Conservation (phyloP, 768 basidiomycete genomes). For the Asterophora lycoperdoides region DNA sequence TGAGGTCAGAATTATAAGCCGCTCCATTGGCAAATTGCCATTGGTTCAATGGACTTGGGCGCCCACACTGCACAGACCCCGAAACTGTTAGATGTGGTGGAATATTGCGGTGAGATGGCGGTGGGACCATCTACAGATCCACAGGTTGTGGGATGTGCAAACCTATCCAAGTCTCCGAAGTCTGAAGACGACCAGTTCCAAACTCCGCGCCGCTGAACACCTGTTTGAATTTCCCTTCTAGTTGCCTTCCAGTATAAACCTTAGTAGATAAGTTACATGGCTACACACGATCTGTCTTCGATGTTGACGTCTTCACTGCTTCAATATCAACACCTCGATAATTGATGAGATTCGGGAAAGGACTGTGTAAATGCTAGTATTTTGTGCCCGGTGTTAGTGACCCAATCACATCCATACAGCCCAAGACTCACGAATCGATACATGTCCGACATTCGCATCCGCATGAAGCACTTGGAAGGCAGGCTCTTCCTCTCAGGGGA, state of each 20-base stretch:
- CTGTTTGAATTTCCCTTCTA: background rate
- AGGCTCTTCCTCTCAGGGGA: slow-evolving; percentile 43
- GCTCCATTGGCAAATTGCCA: no score
- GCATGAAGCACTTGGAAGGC: slow-evolving; percentile 53
- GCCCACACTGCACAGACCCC: no score
- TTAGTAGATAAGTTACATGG: background rate
- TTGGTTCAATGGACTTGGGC: no score
- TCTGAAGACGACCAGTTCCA: no score
- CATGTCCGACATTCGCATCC: slow-evolving; percentile 55
- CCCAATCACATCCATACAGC: background rate
- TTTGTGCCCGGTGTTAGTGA: slow-evolving; percentile 1
- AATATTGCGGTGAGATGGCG: no score
- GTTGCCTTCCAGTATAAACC: background rate
- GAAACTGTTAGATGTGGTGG: no score
- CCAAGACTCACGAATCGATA: slow-evolving; percentile 46
- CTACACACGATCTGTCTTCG: slow-evolving; percentile 1
- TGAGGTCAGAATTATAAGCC: background rate
- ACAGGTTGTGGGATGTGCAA: no score
- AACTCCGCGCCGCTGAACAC: slow-evolving; percentile 6
- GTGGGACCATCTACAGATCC: no score
- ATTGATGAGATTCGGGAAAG: slow-evolving; percentile 53
- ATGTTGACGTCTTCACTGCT: slow-evolving; percentile 24
- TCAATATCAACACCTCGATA: slow-evolving; percentile 34
- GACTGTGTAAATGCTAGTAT: slow-evolving; percentile 47
- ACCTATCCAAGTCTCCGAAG: no score